Base-by-base conservation (phyloP, 106 monocot species). In the Alisma plantagoaquatica region DNA sequence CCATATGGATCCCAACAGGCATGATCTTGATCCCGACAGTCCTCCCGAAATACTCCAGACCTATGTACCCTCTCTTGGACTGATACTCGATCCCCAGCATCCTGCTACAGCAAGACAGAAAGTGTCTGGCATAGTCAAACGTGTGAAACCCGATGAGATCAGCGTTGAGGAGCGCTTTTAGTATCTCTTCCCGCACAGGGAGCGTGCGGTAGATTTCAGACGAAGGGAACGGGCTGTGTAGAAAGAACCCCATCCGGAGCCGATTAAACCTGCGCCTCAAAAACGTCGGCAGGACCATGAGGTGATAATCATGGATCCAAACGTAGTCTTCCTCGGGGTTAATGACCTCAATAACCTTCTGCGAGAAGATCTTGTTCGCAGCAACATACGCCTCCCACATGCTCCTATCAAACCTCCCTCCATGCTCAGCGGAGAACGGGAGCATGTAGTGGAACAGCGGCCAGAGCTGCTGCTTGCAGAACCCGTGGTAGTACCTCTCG, bases 221-320 rank as follows among this genome's bases (percentile, higher is more conserved):
- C 7, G 92, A 82, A 1, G 92, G 92, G 55, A 92, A 92, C 0
- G 86, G 82, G 59, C 56, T 61, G 61, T 86, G 86, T 10, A 86
- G 82, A 49, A 92, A 92, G 66, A 92, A 92, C 2, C 92, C 92
- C 18, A 86, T 76, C 38, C 76, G 65, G 16, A 87, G 45, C 1
- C 71, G 56, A 27, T 82, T 74, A 23, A 79, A 70, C 10, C 71
- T 49, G 15, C 79, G 62, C 31, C 92, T 38, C 4, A 92, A 60
- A 56, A 92, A 86, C 3, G 82, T 76, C 12, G 92, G 92, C 23
- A 92, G 76, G 1, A 66, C 75, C 82, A 92, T 82, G 19, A 92
- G 79, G 33, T 92, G 92, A 53, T 92, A 92, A 48, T 92, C 92
- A 23, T 92, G 92, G 33, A 83, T 70, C 92, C 92, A 92, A 7